Base-by-base conservation (phyloP, 495 filamentous ascomycete genomes). In the Daldinia grandis region DNA sequence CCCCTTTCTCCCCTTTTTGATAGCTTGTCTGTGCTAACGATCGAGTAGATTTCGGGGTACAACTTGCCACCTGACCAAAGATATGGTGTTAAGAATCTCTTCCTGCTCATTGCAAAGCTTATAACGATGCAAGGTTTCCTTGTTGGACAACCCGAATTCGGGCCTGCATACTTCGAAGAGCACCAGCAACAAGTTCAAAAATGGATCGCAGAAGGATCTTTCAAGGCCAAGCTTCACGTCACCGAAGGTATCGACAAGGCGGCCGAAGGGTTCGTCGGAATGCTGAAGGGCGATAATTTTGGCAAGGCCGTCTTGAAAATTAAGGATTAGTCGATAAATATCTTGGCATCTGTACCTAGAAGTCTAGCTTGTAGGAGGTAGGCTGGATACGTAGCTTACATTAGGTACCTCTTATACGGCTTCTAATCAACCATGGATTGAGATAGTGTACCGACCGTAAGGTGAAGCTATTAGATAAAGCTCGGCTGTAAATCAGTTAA, bases 231-330 rank as follows among this genome's bases (percentile, higher is more conserved):
- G 77, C 82, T 88, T 59, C 81, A 84, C 74, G 80, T 94, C 64
- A 93, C 90, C 1, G 83, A 89, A 17, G 95, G 94, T 17, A 93
- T 97, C 66, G 95, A 97, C 60, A 91, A 94, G 68, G 90, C 89
- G 2, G 81, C 89, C 25, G 87, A 94, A 58, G 95, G 92, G 9
- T 84, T 97, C 49, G 69, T 97, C n/a, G 93, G 90, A n/a, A 90
- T 98, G 83, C 83, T 97, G 61, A 75, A 90, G 76, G 94, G 94
- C 30, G 89, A 93, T 80, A 98, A 98, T 82, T 91, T 93, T 82
- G 94, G 94, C 66, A 98, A 98, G 84, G 92, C 93, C 33, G 87
- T 96, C 24, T 67, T 97, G 68, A 91, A 92, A 82, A 89, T 95
- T 68, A 80, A 80, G 64, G 59, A 78, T 5, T 14, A 33, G 51